These are phyloP conservation scores for Rutstroemia sp. DNA, from an alignment of 2,329 filamentous ascomycete species.

Conservation along the genomic window DNA sequence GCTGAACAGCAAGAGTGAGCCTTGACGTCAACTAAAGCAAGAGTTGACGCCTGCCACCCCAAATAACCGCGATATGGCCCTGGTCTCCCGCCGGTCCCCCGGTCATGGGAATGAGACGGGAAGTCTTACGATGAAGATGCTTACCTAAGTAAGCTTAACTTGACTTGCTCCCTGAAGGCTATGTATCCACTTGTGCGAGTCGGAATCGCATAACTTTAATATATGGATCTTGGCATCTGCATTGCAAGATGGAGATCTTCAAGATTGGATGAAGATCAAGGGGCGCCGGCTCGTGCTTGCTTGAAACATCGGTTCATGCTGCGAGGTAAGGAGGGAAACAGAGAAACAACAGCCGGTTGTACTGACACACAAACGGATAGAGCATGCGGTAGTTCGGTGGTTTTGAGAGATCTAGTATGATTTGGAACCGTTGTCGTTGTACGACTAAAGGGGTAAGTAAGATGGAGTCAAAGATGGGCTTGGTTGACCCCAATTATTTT, in stretches of 20 bases:
- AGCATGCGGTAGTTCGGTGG: no score
- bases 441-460: not conserved
- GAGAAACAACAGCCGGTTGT: no score
- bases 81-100: no score
- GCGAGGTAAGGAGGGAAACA: no score
- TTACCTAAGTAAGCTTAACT: not conserved
- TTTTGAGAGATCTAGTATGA: no score
- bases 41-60: no score
- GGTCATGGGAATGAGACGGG: not conserved
- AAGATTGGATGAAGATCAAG: slow-evolving; percentile 9
- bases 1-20: no score
- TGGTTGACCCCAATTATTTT: no score
- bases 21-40: no score
- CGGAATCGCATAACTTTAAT: not conserved
- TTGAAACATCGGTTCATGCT: slow-evolving; percentile 1
- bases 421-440: not conserved
- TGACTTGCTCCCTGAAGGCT: not conserved
- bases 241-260: slow-evolving; percentile 7
- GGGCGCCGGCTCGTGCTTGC: not conserved
- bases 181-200: not conserved
- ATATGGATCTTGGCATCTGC: slow-evolving; percentile 7
- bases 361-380: no score
- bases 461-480: not conserved
- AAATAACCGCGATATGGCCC: no score
- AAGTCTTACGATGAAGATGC: not conserved